Percentiles rank a stretch among this genome's conserved stretches.
phyloP scores from a whole-genome alignment of 208 protist species.

The Porcisia hertigi region DNA sequence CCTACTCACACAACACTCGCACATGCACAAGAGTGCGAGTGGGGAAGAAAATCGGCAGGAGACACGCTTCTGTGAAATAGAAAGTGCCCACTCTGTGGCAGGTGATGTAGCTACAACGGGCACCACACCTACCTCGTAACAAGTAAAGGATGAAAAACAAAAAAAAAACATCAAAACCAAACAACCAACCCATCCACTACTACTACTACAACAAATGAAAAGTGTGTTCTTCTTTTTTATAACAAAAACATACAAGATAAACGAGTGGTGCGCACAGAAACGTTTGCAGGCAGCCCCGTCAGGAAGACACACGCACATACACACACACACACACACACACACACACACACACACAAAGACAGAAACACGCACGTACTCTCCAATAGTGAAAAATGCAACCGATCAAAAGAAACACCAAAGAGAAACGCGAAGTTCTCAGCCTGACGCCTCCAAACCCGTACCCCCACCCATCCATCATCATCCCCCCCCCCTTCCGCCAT shows the following conservation, averaged over 20 bases:
- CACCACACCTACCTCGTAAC: not conserved
- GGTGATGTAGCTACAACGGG: not conserved
- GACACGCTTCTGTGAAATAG: no score
- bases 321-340: not conserved
- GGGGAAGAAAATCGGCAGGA: not conserved
- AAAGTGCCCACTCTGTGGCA: no score
- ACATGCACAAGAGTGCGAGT: not conserved
- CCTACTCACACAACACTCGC: not conserved
- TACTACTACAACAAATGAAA: no score
- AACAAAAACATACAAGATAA: not conserved
- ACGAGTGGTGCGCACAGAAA: not conserved
- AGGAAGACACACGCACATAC: conserved; percentile 8
- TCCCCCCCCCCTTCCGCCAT: not conserved
- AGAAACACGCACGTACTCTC: not conserved
- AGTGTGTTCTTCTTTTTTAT: not conserved
- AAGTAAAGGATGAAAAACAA: not conserved
- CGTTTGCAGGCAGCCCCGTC: not conserved
- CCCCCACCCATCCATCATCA: no score
- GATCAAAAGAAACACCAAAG: no score
- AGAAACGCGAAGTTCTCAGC: no score
- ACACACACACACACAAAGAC: not conserved
- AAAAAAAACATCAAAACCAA: not conserved
- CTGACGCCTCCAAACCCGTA: no score
- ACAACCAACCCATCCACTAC: no score
- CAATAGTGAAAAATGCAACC: no score